These are phyloP conservation scores for Gentiana straminea DNA, from an alignment of 257 asterid species.

Conservation along the genomic window DNA sequence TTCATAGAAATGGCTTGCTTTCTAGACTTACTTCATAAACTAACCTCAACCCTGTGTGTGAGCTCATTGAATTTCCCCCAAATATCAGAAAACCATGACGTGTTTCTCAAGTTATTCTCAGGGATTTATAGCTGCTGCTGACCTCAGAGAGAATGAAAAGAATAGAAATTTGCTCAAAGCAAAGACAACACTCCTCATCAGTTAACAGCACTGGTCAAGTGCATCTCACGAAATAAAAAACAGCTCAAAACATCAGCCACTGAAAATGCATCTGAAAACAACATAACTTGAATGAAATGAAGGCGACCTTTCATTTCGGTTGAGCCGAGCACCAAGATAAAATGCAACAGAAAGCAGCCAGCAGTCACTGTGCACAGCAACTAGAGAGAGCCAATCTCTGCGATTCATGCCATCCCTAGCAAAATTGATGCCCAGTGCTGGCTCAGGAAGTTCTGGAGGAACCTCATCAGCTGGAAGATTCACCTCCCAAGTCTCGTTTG, in stretches of 20 bases:
- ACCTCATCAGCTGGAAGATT: constrained; percentile 27
- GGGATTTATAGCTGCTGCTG: no score
- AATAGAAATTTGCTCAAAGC: no score
- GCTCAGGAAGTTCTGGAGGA: constrained; percentile 28
- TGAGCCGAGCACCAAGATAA: constrained; percentile 28
- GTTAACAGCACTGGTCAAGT: no score
- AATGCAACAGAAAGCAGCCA: constrained; percentile 25
- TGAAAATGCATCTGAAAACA: background rate
- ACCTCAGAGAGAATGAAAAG: no score
- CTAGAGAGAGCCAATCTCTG: constrained; percentile 24
- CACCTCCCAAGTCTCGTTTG: constrained; percentile 28
- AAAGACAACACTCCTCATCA: no score
- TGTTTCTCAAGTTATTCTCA: no score
- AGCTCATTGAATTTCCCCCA: no score
- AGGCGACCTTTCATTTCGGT: constrained; percentile 20
- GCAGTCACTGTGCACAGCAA: constrained; percentile 22
- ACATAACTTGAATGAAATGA: background rate
- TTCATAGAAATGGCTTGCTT: no score
- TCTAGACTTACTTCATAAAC: no score
- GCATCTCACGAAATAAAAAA: no score
- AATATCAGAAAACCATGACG: no score
- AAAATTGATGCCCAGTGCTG: constrained; percentile 27
- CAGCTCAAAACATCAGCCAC: background rate
- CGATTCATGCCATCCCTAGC: constrained; percentile 28
- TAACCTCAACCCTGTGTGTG: no score